Base-by-base conservation (phyloP, 202 grass and related monocot species). In the Carex arenaria region DNA sequence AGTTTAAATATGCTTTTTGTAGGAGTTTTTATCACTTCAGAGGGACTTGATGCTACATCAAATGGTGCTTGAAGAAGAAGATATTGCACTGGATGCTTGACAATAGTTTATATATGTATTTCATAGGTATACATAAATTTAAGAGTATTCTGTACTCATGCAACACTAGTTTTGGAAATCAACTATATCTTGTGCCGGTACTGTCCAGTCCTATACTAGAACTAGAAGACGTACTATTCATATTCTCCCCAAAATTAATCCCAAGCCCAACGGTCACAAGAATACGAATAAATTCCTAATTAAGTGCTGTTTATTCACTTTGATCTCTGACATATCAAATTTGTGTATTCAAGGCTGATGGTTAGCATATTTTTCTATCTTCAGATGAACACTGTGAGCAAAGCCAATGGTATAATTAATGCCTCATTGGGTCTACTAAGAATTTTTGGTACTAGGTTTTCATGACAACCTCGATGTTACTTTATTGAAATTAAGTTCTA, bases 11-110 rank as follows among this genome's bases (percentile, higher is more conserved):
- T 76, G 2, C 8, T 86, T 79, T 88, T 78, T 70, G 43, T 82
- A 98, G 95, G 95, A 95, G 64, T 95, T 98, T 78, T 86, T 98
- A 57, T 85, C 91, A 81, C 89, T 98, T 38, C 85, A 95, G 86
- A 95, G 95, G 86, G 95, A 98, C 64, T 92, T 77, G 47, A 88
- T 88, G 65, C 64, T 95, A 79, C 88, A 78, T 68, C 89, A 84
- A 91, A 95, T 98, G 95, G 89, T 93, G 76, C 72, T 93, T 51
- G 90, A 98, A 81, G 95, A 95, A 79, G 90, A 95, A 67, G 71
- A 79, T 7, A 81, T 68, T 72, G 30, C 75, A 76, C 45, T 36
- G 61, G 87, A 91, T 87, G 53, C 76, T 83, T 89, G 75, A 86
- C 68, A 22, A 54, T 26, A 3, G 55, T 73, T 55, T 43, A 57